These are phyloP conservation scores for Globisporangium nagaii DNA, from an alignment of 352 stramenopile genomes.

Conservation along the genomic window DNA sequence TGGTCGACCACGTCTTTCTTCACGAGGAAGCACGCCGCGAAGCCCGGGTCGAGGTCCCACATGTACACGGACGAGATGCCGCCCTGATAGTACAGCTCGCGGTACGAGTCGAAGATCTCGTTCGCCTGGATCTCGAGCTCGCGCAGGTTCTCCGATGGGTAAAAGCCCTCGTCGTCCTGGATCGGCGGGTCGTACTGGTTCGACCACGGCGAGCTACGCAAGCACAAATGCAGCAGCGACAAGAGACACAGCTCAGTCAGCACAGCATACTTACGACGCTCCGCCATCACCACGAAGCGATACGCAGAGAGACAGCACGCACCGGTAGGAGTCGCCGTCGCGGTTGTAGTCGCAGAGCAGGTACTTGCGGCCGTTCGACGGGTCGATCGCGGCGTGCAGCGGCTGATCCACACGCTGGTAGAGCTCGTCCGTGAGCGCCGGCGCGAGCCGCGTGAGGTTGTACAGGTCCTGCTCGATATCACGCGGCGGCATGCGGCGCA, in stretches of 20 bases:
- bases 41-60: constrained; percentile 92
- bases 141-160: constrained; percentile 83
- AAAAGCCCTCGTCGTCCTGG: constrained; percentile 85
- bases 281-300: no score
- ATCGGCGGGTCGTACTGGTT: constrained; percentile 87
- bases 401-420: constrained; percentile 92
- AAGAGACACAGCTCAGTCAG: background rate
- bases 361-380: constrained; percentile 86
- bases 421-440: constrained; percentile 85
- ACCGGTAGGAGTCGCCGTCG: constrained; percentile 88
- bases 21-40: constrained; percentile 93
- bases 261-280: no score
- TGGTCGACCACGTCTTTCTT: constrained; percentile 89
- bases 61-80: constrained; percentile 94
- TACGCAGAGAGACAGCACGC: background rate
- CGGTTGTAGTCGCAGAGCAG: constrained; percentile 95
- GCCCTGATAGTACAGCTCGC: constrained; percentile 95
- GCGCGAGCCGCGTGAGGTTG: constrained; percentile 78
- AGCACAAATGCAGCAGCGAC: background rate
- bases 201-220: constrained; percentile 82
- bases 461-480: constrained; percentile 83
- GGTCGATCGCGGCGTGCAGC: constrained; percentile 83
- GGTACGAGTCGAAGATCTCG: constrained; percentile 96
- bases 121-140: constrained; percentile 92
- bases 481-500: constrained; percentile 84